Evolutionary conservation across 345 rosid species (phyloP).

Genomic region (Eucalyptus marginata): DNA sequence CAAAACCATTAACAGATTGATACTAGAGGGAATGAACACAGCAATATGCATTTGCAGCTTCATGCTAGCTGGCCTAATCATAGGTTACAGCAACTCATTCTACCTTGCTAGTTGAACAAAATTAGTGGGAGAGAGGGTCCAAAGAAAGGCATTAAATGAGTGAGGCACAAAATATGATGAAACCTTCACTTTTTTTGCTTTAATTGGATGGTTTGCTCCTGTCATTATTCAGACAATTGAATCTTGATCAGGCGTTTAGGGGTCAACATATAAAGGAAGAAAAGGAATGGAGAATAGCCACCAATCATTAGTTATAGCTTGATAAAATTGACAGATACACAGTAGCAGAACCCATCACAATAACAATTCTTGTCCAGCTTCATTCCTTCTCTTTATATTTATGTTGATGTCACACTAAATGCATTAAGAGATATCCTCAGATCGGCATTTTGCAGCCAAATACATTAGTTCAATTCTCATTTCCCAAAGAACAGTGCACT

Average conservation of each 20-base stretch:
- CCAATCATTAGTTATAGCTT: not conserved
- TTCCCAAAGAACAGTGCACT: not conserved
- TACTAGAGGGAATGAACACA: not conserved
- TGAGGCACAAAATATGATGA: not conserved
- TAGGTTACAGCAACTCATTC: not conserved
- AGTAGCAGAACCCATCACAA: not conserved
- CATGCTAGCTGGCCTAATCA: not conserved
- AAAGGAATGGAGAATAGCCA: not conserved
- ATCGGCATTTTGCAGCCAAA: not conserved
- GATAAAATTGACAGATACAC: not conserved
- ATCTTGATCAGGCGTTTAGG: not conserved
- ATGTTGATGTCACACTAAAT: not conserved
- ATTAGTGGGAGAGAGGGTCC: not conserved
- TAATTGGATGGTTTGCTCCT: not conserved
- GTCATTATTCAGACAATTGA: not conserved
- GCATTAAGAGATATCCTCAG: not conserved
- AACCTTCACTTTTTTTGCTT: not conserved
- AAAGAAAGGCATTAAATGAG: not conserved
- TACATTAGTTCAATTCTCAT: not conserved
- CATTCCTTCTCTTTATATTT: not conserved
- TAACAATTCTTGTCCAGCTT: not conserved
- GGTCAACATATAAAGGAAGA: not conserved
- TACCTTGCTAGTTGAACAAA: not conserved
- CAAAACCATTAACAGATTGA: not conserved
- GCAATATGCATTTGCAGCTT: not conserved